A percentile compares a stretch with the other conserved stretches of the same genome.
These are phyloP conservation scores for Diutina ranongensis DNA, from an alignment of 1,139 yeast species.

Conservation along the genomic window DNA sequence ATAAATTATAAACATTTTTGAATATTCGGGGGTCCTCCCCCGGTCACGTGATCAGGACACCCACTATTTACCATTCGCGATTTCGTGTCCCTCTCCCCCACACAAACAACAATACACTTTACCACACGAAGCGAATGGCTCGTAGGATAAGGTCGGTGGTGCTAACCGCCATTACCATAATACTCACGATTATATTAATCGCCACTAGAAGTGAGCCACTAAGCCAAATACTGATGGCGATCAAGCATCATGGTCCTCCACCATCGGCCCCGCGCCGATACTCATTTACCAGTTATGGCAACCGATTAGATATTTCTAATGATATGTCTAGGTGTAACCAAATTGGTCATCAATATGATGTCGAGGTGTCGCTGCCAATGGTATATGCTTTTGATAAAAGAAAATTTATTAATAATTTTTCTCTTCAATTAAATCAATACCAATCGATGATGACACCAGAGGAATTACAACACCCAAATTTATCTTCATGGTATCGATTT, in stretches of 20 bases:
- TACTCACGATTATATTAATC: neutral
- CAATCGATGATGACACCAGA: neutral
- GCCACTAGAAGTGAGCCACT: neutral
- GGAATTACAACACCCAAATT: neutral
- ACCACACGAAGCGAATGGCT: neutral
- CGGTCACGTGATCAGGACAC: too few species aligned
- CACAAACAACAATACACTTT: too few species aligned
- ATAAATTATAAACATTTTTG: too few species aligned
- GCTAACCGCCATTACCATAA: neutral
- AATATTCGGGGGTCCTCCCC: too few species aligned
- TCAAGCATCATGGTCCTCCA: neutral
- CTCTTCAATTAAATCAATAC: neutral
- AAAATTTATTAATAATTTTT: neutral
- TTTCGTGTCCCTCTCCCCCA: too few species aligned
- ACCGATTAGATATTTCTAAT: neutral
- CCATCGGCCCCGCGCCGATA: neutral
- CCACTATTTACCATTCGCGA: too few species aligned
- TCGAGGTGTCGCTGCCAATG: neutral
- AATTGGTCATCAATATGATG: neutral
- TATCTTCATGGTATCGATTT: neutral
- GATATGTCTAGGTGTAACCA: neutral
- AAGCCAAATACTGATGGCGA: neutral
- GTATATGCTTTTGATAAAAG: too few species aligned
- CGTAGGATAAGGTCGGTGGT: neutral
- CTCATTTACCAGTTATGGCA: neutral